A percentile compares a stretch with the other conserved stretches of the same genome.
phyloP scores from a whole-genome alignment of 371 early-diverging fungal genomes.

The Apophysomyces ossiformis region DNA sequence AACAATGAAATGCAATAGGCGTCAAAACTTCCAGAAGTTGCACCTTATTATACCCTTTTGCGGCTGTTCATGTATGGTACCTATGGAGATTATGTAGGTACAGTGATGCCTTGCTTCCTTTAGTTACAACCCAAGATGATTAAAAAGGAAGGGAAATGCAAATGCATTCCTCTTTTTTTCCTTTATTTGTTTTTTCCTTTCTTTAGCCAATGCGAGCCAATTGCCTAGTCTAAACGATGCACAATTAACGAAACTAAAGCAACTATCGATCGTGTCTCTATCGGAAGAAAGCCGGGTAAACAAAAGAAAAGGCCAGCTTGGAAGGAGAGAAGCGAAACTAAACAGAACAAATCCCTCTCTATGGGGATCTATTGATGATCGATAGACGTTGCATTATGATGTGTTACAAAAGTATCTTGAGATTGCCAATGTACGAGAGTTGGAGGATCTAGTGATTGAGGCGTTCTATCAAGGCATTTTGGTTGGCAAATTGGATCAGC shows the following conservation, averaged over 20 bases:
- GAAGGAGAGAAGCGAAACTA: no score
- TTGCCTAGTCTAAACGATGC: conserved; percentile 65
- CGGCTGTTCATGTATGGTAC: conserved; percentile 82
- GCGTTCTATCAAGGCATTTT: conserved; percentile 82
- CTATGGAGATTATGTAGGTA: conserved; percentile 79
- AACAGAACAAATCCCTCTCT: neutral
- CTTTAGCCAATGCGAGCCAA: conserved; percentile 46
- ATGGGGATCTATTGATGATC: neutral
- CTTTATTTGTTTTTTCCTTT: neutral
- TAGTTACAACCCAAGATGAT: conserved; percentile 1
- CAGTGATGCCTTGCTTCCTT: neutral
- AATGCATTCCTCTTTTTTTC: no score
- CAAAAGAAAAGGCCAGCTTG: conserved; percentile 2
- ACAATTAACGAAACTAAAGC: conserved; percentile 75
- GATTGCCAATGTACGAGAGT: conserved; percentile 74
- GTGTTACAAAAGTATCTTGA: conserved; percentile 68
- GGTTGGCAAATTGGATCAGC: conserved; percentile 84
- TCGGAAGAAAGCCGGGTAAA: conserved; percentile 67
- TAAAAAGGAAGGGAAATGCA: no score
- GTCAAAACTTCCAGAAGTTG: conserved; percentile 56
- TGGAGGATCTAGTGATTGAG: conserved; percentile 88
- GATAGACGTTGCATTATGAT: conserved; percentile 67
- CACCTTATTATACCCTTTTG: conserved; percentile 64
- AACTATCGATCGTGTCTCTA: conserved; percentile 78
- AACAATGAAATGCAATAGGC: conserved; percentile 50